phyloP scores from a whole-genome alignment of 305 asterid genomes.

The Ilex paraguariensis region DNA sequence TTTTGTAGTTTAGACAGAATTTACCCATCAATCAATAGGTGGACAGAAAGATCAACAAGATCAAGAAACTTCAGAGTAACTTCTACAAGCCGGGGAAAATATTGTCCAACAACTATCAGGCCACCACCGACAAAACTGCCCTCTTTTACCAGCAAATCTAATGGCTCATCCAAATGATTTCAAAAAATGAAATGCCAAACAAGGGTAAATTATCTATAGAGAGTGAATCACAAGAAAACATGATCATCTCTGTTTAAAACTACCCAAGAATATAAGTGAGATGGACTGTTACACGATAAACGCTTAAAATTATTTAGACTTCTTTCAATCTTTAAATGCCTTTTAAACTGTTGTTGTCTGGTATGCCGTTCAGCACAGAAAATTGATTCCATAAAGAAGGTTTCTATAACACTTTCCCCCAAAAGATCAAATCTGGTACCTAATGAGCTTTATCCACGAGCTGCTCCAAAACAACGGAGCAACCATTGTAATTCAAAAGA shows the following conservation, averaged over 20 bases:
- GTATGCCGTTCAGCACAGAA: conserved; percentile 1
- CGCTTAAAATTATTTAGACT: neutral
- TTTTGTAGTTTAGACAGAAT: too few species aligned
- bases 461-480: conserved; percentile 7
- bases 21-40: too few species aligned
- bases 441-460: conserved; percentile 3
- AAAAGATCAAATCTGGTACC: neutral
- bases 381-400: conserved; percentile 1
- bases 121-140: neutral
- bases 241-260: too few species aligned
- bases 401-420: neutral
- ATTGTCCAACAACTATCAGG: too few species aligned
- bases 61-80: neutral
- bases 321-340: neutral
- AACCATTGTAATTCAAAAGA: conserved; percentile 3
- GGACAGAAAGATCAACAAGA: neutral
- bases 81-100: neutral
- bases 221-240: too few species aligned
- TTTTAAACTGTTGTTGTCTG: neutral
- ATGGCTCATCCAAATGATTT: neutral
- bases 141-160: neutral
- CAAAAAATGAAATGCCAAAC: neutral
- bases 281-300: too few species aligned
- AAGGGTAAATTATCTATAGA: neutral
- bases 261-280: neutral